phyloP scores from a whole-genome alignment of 495 filamentous ascomycete genomes.

The Neurospora pannonica region DNA sequence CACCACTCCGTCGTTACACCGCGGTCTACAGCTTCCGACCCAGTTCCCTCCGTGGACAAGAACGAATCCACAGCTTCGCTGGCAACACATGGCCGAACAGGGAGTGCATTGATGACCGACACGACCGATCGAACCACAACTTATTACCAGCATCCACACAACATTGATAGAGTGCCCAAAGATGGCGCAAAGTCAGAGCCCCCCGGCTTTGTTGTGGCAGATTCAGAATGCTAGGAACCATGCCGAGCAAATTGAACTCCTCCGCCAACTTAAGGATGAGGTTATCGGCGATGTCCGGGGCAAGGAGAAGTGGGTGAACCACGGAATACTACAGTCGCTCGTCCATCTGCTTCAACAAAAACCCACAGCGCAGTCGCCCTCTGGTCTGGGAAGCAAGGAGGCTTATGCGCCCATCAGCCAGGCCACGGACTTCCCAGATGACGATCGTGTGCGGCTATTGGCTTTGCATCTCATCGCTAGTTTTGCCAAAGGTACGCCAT shows the following conservation, averaged over 20 bases:
- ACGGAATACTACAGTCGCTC: conserved; percentile 60
- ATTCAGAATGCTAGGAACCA: conserved; percentile 51
- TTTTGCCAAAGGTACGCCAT: conserved; percentile 62
- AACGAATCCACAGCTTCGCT: not conserved
- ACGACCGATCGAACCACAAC: not conserved
- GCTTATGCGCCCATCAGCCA: conserved; percentile 16
- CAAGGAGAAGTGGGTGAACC: conserved; percentile 65
- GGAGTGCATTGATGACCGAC: not conserved
- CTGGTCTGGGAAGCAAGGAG: conserved; percentile 27
- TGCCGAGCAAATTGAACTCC: conserved; percentile 50
- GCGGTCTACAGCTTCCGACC: not conserved
- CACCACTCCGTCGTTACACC: not conserved
- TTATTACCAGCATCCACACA: not conserved
- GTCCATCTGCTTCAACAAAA: conserved; percentile 45
- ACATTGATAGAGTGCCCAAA: not conserved
- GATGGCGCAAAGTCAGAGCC: conserved; percentile 22
- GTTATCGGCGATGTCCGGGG: conserved; percentile 79
- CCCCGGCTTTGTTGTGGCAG: conserved; percentile 46
- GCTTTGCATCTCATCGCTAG: conserved; percentile 72
- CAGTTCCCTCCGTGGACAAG: not conserved
- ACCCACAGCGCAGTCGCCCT: conserved; percentile 20
- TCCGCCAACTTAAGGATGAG: conserved; percentile 76
- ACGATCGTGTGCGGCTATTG: conserved; percentile 64
- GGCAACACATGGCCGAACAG: not conserved
- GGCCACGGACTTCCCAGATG: conserved; percentile 28